Evolutionary conservation across 2,329 filamentous ascomycete species (phyloP).

Genomic region (Botryotinia calthae): DNA sequence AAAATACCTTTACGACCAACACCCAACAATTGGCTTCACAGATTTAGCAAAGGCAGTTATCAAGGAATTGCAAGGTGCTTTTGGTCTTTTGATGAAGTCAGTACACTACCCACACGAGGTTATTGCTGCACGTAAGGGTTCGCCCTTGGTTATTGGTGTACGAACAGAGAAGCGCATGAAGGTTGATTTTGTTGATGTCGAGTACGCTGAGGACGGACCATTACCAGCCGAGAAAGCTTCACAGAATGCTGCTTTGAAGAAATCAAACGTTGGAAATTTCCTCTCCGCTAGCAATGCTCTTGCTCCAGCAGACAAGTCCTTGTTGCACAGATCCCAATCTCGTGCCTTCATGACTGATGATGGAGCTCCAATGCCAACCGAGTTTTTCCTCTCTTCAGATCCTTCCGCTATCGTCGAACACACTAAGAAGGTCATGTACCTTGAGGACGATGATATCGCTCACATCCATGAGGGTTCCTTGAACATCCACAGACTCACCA

Average conservation of each 20-base stretch:
- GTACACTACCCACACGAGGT: conserved; percentile 98
- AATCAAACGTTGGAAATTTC: conserved; percentile 65
- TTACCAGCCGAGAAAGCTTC: conserved; percentile 92
- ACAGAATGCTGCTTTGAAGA: conserved; percentile 96
- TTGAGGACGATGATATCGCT: conserved; percentile 98
- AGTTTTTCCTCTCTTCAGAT: conserved; percentile 99
- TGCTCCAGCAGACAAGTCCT: conserved; percentile 92
- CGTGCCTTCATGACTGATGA: conserved; percentile 99
- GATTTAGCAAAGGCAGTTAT: conserved; percentile 96
- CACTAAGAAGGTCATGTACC: conserved; percentile 99
- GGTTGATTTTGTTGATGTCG: conserved; percentile 99
- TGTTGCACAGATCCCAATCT: conserved; percentile 96
- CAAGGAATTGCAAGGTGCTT: conserved; percentile 96
- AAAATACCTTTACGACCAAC: conserved; percentile 96
- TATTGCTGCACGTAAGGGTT: conserved; percentile 97
- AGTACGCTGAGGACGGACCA: conserved; percentile 80
- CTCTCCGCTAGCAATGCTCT: conserved; percentile 68
- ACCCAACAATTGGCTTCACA: conserved; percentile 93
- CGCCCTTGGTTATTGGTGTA: conserved; percentile 94
- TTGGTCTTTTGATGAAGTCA: conserved; percentile 95
- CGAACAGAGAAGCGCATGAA: conserved; percentile 99
- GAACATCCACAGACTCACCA: conserved; percentile 97
- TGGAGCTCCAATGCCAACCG: conserved; percentile 93
- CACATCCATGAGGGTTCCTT: conserved; percentile 99
- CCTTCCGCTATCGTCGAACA: conserved; percentile 98